Conservation (phyloP, 257 asterid species). For the Jasminum sambac region DNA sequence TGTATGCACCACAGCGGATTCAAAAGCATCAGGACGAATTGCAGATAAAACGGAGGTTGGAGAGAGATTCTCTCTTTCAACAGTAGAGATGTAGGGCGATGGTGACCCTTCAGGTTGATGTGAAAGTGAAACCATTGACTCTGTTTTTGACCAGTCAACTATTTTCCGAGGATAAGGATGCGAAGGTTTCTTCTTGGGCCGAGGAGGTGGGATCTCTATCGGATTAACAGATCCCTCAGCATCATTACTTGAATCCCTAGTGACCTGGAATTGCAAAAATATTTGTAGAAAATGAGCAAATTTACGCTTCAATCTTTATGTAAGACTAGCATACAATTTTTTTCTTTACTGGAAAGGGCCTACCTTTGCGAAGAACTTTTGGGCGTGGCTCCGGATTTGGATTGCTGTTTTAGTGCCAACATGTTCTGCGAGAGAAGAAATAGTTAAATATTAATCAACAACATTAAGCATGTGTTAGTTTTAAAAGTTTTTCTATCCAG, state of each 20-base stretch:
- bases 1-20: constrained; percentile 39
- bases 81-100: constrained; percentile 25
- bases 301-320: neutral
- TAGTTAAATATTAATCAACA: neutral
- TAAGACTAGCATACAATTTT: neutral
- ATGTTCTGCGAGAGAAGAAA: constrained; percentile 49
- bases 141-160: constrained; percentile 28
- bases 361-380: constrained; percentile 80
- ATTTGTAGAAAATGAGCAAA: neutral
- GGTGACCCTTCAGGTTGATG: constrained; percentile 36
- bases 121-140: constrained; percentile 25
- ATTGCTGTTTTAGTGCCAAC: constrained; percentile 83
- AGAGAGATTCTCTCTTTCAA: constrained; percentile 49
- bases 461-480: neutral
- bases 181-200: constrained; percentile 84
- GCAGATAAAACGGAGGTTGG: constrained; percentile 78
- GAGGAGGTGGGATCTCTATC: constrained; percentile 90
- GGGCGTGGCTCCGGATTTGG: constrained; percentile 96
- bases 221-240: constrained; percentile 47
- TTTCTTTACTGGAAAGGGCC: neutral
- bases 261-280: constrained; percentile 36
- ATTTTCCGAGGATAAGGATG: constrained; percentile 87
- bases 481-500: too few species aligned
- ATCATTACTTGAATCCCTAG: constrained; percentile 54
- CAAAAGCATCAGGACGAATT: constrained; percentile 47